phyloP scores from a whole-genome alignment of 2,329 filamentous ascomycete genomes.

The Clarireedia homoeocarpa region DNA sequence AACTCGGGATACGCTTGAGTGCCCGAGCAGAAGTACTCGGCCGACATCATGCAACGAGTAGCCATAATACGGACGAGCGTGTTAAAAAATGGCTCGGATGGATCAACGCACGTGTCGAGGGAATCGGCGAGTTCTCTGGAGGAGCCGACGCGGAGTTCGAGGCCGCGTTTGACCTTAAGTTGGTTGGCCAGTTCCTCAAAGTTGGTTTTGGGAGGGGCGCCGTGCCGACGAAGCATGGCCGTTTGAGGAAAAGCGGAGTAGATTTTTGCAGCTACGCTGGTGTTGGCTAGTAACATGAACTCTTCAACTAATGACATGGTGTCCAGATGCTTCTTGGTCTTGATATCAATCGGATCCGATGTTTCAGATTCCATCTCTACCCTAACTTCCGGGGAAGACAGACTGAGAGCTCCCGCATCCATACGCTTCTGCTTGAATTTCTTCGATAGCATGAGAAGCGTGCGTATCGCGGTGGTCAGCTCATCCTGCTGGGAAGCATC shows the following conservation, averaged over 20 bases:
- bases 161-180: conserved; percentile 74
- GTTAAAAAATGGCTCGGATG: conserved; percentile 90
- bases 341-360: conserved; percentile 90
- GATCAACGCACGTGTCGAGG: conserved; percentile 75
- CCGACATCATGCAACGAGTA: conserved; percentile 97
- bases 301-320: conserved; percentile 98
- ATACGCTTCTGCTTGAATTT: conserved; percentile 92
- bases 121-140: conserved; percentile 92
- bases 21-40: conserved; percentile 95
- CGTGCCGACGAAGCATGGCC: conserved; percentile 86
- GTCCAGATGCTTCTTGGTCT: conserved; percentile 88
- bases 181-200: conserved; percentile 92
- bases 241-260: conserved; percentile 92
- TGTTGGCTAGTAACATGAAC: conserved; percentile 98
- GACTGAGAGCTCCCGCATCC: conserved; percentile 88
- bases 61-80: conserved; percentile 95
- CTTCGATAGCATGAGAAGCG: conserved; percentile 79
- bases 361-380: conserved; percentile 94
- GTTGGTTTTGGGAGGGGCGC: conserved; percentile 85
- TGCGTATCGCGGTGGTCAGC: conserved; percentile 82
- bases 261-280: conserved; percentile 83
- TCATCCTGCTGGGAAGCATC: conserved; percentile 82
- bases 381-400: conserved; percentile 96
- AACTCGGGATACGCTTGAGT: conserved; percentile 91
- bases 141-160: conserved; percentile 76